Evolutionary conservation across 305 asterid species (phyloP), one percentile per base, ranked within the genome.

Genomic region (Striga hermonthica): DNA sequence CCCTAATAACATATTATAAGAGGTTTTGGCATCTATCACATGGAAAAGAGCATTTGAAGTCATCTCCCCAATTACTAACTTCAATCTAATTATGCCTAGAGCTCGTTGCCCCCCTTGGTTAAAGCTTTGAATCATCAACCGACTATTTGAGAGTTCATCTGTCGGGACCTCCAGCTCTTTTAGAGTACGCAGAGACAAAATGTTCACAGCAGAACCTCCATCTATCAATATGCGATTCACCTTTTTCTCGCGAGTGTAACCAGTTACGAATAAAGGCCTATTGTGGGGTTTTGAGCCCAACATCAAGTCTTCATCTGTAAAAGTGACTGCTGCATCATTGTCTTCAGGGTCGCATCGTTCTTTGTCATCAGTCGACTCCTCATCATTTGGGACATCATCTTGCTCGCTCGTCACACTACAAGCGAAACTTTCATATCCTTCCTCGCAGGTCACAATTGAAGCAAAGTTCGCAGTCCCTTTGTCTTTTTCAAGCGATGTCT

Each of bases 131-230:
- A 47, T 10, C 15, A 47, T 47, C 53, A 47, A 47, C 0, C 6
- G 4, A 3, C 0, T n/a, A n/a, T n/a, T 47, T 10, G 53, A 4
- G 10, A 47, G 53, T 10, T 47, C 53, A 3, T 47, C 14, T 5
- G 1, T 10, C 6, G 6, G 5, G 15, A 47, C 6, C 1, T n/a
- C 15, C 15, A 47, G 10, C 3, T 47, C 53, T 11, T 47, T 47
- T 1, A 39, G 43, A 4, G 43, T 39, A 3, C 43, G 43, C 3
- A 58, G 13, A 0, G 64, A 44, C 0, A 37, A 12, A 13, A 35
- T 58, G 13, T 38, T 58, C 1, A 58, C 64, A 4, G 34, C 13
- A 37, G 34, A 58, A n/a, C 47, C 48, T 37, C 48, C 48, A 58
- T 38, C 49, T 7, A 58, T 58, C n/a, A 37, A 13, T 6, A 58